Evolutionary conservation across 805 yeast genomes (phyloP), one percentile per base, ranked within the genome.

Genomic region (Isabelozyma pseudorhagii): DNA sequence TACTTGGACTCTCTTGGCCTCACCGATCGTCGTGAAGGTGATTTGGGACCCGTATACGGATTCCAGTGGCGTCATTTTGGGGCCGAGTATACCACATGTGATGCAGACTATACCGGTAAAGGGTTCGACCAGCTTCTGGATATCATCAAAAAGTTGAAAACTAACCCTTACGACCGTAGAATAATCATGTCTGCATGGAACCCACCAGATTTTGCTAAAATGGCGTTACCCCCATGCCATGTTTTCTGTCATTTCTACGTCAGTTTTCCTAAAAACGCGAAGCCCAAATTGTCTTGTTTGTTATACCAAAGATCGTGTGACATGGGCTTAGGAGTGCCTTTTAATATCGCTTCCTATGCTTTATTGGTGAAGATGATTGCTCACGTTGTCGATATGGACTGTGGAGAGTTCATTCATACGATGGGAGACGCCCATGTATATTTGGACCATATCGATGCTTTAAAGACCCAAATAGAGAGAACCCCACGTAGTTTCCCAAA

Each of bases 11-110:
- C 82, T 4, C 70, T 91, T 38, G 99, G 98, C 0, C 78, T 94
- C 43, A 78, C 78, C 0, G 76, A 87, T 51, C 83, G 97, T 63
- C 76, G 91, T 51, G 97, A 83, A 59, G 98, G 98, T 48, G 99
- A 94, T 69, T 69, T 94, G 58, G 99, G 99, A 1, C 99, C 99
- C 1, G 97, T 94, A 2, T 94, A 94, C 66, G 99, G 99, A 0
- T 94, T 94, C 72, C 99, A 94, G 69, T 94, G 99, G 99, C 83
- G 99, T 61, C 99, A 94, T 69, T 94, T 94, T 67, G 99, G 99
- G 42, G 99, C 99, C 5, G 83, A 88, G 56, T 94, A 94, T 66
- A 75, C 62, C 31, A 91, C 90, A 48, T 89, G 97, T 62, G 91
- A 93, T 51, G 78, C 92, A 3, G 96, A 94, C 63, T 94, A 94